phyloP scores from a whole-genome alignment of 495 filamentous ascomycete species.

The Aspergillus mulundensis region DNA sequence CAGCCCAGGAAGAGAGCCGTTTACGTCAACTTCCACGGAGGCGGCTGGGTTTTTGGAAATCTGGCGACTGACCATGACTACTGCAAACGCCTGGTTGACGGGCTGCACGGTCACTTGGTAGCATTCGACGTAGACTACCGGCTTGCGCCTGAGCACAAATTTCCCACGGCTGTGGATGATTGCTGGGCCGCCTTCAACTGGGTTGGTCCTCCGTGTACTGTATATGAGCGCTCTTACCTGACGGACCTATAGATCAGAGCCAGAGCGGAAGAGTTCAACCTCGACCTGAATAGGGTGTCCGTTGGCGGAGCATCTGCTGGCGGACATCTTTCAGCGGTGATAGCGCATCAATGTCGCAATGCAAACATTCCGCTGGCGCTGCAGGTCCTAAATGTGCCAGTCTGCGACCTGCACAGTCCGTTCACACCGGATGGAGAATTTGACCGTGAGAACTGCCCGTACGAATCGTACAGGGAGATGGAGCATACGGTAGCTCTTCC shows the following conservation, averaged over 20 bases:
- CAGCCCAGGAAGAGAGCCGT: constrained; percentile 32
- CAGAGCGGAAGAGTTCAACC: constrained; percentile 28
- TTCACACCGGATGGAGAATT: constrained; percentile 35
- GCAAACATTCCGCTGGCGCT: constrained; percentile 30
- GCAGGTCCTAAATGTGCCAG: constrained; percentile 35
- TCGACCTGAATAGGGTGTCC: constrained; percentile 28
- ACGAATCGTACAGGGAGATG: constrained; percentile 40
- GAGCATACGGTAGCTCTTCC: constrained; percentile 34
- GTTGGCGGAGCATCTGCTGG: constrained; percentile 38
- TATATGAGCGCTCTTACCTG: not conserved
- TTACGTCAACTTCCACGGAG: constrained; percentile 39
- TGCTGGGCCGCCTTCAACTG: constrained; percentile 42
- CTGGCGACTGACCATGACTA: constrained; percentile 32
- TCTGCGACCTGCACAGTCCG: constrained; percentile 31
- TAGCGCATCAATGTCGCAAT: constrained; percentile 36
- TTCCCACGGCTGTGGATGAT: constrained; percentile 33
- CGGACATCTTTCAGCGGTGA: constrained; percentile 36
- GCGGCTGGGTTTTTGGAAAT: constrained; percentile 40
- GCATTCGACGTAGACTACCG: constrained; percentile 40
- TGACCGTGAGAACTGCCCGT: constrained; percentile 32
- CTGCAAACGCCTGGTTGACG: constrained; percentile 34
- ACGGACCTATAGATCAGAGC: constrained; percentile 25
- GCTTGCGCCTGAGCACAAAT: constrained; percentile 34
- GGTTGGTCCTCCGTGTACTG: constrained; percentile 21
- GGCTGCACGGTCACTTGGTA: constrained; percentile 32